Conservation (phyloP, 202 grass and related monocot species). For the Sporobolus alterniflorus region DNA sequence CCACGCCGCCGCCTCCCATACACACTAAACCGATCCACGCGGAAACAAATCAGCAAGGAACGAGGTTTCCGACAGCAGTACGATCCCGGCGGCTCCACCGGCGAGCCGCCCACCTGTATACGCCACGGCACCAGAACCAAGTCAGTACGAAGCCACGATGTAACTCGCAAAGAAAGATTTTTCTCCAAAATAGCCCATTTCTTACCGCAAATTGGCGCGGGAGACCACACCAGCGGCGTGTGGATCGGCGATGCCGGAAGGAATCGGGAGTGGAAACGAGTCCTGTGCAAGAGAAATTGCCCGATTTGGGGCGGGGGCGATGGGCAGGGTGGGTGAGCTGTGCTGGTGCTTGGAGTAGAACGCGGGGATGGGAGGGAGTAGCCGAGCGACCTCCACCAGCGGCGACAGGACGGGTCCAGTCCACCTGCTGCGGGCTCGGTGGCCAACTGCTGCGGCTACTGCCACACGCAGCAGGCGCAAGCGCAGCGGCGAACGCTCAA, state of each 20-base stretch:
- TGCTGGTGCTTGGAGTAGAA: constrained; percentile 27
- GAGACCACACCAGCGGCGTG: not conserved
- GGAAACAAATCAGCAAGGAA: constrained; percentile 16
- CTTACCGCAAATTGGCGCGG: constrained; percentile 19
- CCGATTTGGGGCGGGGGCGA: constrained; percentile 2
- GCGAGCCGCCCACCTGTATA: constrained; percentile 14
- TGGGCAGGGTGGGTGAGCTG: constrained; percentile 13
- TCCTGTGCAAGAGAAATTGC: not conserved
- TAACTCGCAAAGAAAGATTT: not conserved
- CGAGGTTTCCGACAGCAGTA: not conserved
- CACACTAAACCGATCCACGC: constrained; percentile 17
- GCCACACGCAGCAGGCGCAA: constrained; percentile 25
- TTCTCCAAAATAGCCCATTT: not conserved
- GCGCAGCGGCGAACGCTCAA: constrained; percentile 15
- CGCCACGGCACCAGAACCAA: constrained; percentile 1
- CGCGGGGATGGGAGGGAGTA: constrained; percentile 26
- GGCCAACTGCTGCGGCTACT: constrained; percentile 22
- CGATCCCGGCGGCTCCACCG: constrained; percentile 4
- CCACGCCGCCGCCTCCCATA: constrained; percentile 9
- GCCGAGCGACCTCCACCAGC: constrained; percentile 37
- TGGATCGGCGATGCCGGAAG: constrained; percentile 13
- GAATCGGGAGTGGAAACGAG: not conserved
- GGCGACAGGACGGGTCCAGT: not conserved
- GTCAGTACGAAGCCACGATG: not conserved
- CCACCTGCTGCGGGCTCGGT: constrained; percentile 20